phyloP scores from a whole-genome alignment of 1,139 yeast species.

The Kodamaea plutei region DNA sequence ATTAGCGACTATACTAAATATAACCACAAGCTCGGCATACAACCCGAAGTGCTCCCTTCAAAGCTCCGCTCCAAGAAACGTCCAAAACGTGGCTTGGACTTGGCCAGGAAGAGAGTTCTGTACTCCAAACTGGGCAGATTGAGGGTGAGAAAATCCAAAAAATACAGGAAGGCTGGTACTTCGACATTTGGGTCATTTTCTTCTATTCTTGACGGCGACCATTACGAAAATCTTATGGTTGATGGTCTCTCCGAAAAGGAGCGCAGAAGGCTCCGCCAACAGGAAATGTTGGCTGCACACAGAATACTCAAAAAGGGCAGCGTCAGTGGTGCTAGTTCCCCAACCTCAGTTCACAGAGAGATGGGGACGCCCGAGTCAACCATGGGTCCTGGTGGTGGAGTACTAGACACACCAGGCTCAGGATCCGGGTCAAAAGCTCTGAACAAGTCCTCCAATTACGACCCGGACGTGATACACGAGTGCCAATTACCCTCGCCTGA shows the following conservation, averaged over 20 bases:
- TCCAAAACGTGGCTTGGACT: slow-evolving; percentile 7
- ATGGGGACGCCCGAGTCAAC: slow-evolving; percentile 5
- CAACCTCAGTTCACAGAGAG: slow-evolving; percentile 1
- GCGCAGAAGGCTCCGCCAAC: slow-evolving; percentile 5
- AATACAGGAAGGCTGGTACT: slow-evolving; percentile 4
- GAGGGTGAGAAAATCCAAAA: slow-evolving; percentile 4
- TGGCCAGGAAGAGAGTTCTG: slow-evolving; percentile 9
- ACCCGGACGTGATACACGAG: slow-evolving; percentile 48
- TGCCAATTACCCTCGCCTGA: slow-evolving; percentile 48
- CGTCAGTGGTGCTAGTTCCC: slow-evolving; percentile 2
- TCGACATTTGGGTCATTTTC: slow-evolving; percentile 9
- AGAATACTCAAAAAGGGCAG: slow-evolving; percentile 6
- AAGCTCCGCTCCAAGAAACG: slow-evolving; percentile 13
- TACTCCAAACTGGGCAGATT: slow-evolving; percentile 4
- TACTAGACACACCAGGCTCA: slow-evolving; percentile 2
- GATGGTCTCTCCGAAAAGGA: slow-evolving; percentile 7
- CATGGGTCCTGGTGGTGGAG: slow-evolving; percentile 1
- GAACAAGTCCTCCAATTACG: slow-evolving; percentile 42
- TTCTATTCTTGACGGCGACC: slow-evolving; percentile 2
- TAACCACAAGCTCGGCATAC: slow-evolving; percentile 22
- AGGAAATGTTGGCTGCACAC: slow-evolving; percentile 6
- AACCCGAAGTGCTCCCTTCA: slow-evolving; percentile 12
- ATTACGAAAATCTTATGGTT: slow-evolving; percentile 4
- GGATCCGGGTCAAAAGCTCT: slow-evolving; percentile 18
- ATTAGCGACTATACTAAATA: slow-evolving; percentile 32